Evolutionary conservation across 2,329 filamentous ascomycete species (phyloP).

Genomic region (Botryotinia calthae): DNA sequence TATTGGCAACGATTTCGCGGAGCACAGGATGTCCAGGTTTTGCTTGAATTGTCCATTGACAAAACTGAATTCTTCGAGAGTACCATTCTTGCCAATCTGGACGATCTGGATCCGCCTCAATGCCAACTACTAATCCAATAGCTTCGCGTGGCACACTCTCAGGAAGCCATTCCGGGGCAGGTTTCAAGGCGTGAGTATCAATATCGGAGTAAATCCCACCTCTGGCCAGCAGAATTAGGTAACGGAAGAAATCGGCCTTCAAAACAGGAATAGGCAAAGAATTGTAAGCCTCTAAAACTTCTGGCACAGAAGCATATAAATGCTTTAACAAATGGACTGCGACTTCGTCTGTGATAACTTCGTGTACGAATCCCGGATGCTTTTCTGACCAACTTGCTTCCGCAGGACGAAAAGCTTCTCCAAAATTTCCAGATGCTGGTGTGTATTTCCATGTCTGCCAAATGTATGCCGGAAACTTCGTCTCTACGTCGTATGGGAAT

Average conservation of each 20-base stretch:
- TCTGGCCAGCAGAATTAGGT: constrained; percentile 69
- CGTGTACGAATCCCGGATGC: constrained; percentile 90
- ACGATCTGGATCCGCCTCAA: constrained; percentile 93
- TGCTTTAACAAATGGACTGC: constrained; percentile 78
- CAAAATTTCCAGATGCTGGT: constrained; percentile 73
- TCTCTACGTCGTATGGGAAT: constrained; percentile 85
- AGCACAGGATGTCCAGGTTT: constrained; percentile 94
- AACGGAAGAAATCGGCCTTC: constrained; percentile 72
- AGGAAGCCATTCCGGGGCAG: constrained; percentile 86
- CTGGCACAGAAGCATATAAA: constrained; percentile 79
- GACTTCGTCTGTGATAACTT: constrained; percentile 91
- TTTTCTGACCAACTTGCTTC: constrained; percentile 87
- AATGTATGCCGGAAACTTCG: constrained; percentile 93
- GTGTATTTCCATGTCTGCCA: constrained; percentile 99
- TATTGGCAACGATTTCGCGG: constrained; percentile 79
- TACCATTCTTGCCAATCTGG: constrained; percentile 95
- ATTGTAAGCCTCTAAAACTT: constrained; percentile 74
- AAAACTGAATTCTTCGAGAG: constrained; percentile 93
- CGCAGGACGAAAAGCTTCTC: constrained; percentile 69
- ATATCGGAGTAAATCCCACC: constrained; percentile 89
- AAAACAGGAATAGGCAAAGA: constrained; percentile 71
- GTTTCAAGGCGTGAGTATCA: constrained; percentile 81
- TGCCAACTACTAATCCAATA: constrained; percentile 86
- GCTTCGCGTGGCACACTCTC: constrained; percentile 69
- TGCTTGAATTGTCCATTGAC: constrained; percentile 97